A percentile compares a stretch with the other conserved stretches of the same genome.
phyloP scores from a whole-genome alignment of 202 grass and related monocot species.

The Schoenoplectus tabernaemontani region DNA sequence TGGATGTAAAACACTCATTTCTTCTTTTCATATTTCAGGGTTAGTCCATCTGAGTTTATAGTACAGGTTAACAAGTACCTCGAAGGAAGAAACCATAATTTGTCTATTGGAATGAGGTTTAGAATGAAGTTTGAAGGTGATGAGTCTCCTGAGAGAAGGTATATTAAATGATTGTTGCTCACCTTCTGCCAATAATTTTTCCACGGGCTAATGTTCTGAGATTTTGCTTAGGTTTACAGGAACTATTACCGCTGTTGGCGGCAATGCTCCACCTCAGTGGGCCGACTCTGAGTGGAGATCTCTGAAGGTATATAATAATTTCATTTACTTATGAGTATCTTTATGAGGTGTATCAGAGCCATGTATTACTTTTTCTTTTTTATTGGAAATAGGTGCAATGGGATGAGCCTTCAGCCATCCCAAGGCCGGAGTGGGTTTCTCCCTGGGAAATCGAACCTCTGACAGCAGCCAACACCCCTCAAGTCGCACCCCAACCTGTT shows the following conservation, averaged over 20 bases:
- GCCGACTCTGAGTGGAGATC: slow-evolving; percentile 89
- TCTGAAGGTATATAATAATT: slow-evolving; percentile 54
- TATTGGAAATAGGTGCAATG: slow-evolving; percentile 76
- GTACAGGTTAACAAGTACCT: slow-evolving; percentile 84
- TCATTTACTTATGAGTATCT: not conserved
- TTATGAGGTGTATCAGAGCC: not conserved
- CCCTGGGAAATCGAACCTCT: slow-evolving; percentile 88
- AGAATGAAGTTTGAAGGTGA: slow-evolving; percentile 98
- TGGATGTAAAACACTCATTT: slow-evolving; percentile 1
- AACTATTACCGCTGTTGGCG: slow-evolving; percentile 62
- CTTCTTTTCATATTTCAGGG: slow-evolving; percentile 44
- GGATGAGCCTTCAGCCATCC: slow-evolving; percentile 84
- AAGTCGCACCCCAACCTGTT: slow-evolving; percentile 37
- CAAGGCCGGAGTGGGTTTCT: slow-evolving; percentile 68
- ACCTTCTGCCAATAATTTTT: not conserved
- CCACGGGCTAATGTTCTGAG: slow-evolving; percentile 11
- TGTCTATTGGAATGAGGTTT: slow-evolving; percentile 88
- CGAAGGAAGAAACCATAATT: slow-evolving; percentile 78
- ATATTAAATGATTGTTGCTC: slow-evolving; percentile 14
- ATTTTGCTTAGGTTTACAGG: slow-evolving; percentile 68
- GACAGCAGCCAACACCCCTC: slow-evolving; percentile 32
- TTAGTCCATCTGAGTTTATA: slow-evolving; percentile 80
- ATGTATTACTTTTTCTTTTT: not conserved
- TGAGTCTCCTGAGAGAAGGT: slow-evolving; percentile 91
- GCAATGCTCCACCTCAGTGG: slow-evolving; percentile 51